Evolutionary conservation across 805 yeast genomes (phyloP).

Genomic region (Pichia rugopelliculosa): DNA sequence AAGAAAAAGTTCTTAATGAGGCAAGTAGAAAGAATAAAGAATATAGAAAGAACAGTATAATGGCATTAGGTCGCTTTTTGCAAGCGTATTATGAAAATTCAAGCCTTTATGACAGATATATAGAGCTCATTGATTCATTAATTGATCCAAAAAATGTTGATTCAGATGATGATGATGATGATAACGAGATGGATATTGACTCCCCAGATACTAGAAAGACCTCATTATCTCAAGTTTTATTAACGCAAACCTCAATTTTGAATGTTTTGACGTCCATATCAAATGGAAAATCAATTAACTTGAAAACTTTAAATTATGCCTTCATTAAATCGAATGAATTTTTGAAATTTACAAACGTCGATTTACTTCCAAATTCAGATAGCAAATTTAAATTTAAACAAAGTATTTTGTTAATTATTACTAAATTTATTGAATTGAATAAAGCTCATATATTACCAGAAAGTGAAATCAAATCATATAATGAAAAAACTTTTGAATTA

Average conservation of each 20-base stretch:
- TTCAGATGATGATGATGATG: slow-evolving; percentile 31
- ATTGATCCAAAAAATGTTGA: slow-evolving; percentile 19
- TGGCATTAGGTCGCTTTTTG: slow-evolving; percentile 43
- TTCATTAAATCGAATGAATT: background rate
- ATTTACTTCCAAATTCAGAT: slow-evolving; percentile 8
- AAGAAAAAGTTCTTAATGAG: slow-evolving; percentile 46
- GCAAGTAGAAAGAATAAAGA: slow-evolving; percentile 56
- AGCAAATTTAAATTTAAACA: slow-evolving; percentile 16
- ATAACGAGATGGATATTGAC: slow-evolving; percentile 18
- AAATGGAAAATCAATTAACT: background rate
- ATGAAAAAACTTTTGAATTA: background rate
- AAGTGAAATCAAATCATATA: background rate
- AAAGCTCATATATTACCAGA: background rate
- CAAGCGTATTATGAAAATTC: slow-evolving; percentile 21
- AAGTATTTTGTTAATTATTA: slow-evolving; percentile 21
- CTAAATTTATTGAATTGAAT: slow-evolving; percentile 6
- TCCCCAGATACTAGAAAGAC: background rate
- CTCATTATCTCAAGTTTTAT: background rate
- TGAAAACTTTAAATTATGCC: background rate
- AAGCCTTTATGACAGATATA: slow-evolving; percentile 32
- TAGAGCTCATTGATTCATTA: slow-evolving; percentile 24
- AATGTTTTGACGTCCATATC: slow-evolving; percentile 4
- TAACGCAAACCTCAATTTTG: background rate
- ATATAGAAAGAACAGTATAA: slow-evolving; percentile 53
- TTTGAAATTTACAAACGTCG: background rate